Conservation (phyloP, 345 rosid genomes). For the Conringia planisiliqua region DNA sequence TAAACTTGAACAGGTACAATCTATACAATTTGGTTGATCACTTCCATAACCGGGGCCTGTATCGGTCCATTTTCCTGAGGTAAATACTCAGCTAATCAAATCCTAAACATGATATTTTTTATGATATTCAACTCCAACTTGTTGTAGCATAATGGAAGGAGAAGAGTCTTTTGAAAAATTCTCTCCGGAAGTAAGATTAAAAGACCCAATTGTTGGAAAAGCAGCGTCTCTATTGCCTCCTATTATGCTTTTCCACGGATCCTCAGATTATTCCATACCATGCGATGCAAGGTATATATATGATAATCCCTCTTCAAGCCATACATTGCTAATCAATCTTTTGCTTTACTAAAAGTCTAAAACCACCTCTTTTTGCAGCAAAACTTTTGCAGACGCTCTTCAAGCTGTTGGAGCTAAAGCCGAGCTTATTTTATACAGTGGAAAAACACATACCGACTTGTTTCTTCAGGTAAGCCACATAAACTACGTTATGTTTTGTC, state of each 20-base stretch:
- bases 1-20: conserved; percentile 63
- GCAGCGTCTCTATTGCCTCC: conserved; percentile 73
- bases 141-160: conserved; percentile 93
- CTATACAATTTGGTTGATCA: conserved; percentile 71
- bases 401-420: conserved; percentile 58
- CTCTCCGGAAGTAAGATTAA: conserved; percentile 80
- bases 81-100: conserved; percentile 11
- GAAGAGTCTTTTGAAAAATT: conserved; percentile 71
- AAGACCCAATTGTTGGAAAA: conserved; percentile 52
- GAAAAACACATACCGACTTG: conserved; percentile 90
- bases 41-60: conserved; percentile 83
- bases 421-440: conserved; percentile 58
- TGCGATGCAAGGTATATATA: conserved; percentile 70
- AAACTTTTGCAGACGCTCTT: conserved; percentile 59
- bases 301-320: conserved; percentile 1
- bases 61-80: conserved; percentile 84
- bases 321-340: neutral
- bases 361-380: conserved; percentile 43
- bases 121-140: neutral
- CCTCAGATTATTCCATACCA: conserved; percentile 87
- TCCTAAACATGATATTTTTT: neutral
- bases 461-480: conserved; percentile 72
- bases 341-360: neutral
- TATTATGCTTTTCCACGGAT: conserved; percentile 79
- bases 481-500: neutral